Base-by-base conservation (phyloP, 75 land plant species). In the Isoetes taiwanensis region DNA sequence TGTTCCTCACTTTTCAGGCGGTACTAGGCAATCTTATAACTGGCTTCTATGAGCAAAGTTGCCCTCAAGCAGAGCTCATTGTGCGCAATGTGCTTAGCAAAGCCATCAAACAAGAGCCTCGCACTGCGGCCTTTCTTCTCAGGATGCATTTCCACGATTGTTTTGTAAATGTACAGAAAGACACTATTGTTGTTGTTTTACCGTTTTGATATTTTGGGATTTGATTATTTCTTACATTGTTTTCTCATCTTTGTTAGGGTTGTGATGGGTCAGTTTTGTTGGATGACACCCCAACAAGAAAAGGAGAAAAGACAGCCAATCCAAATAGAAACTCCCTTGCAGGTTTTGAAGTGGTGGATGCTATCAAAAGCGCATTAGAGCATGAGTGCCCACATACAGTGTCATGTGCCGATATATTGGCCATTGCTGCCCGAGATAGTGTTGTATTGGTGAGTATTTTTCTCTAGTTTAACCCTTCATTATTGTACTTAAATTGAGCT, bases 211-310 rank as follows among this genome's bases (percentile, higher is more conserved):
- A 9, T 37, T 9, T 9, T 37, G 38, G n/a, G n/a, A n/a, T n/a
- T n/a, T n/a, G n/a, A n/a, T n/a, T 37, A 14, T 37, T 14, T 37
- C 38, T 37, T n/a, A n/a, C n/a, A n/a, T n/a, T n/a, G n/a, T n/a
- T n/a, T n/a, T n/a, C n/a, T n/a, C n/a, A n/a, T n/a, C 38, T 37
- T 14, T 37, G 9, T 14, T 37, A 46, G 50, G 50, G 50, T 23
- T 46, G 50, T n/a, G 50, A 46, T 46, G 50, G 50, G n/a, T 46
- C 50, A 6, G n/a, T 46, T 46, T n/a, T 46, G 25, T 37, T 46
- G 50, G 50, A 46, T 23, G 50, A 5, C 12, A 46, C 50, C 5
- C 50, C 50, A 23, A n/a, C 5, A 23, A 5, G 16, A 16, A 16
- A 16, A n/a, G n/a, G 50, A 5, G 50, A 46, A 23, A 46, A 46